These are phyloP conservation scores for Leccinum ochraceum DNA, from an alignment of 768 basidiomycete species.

Conservation along the genomic window DNA sequence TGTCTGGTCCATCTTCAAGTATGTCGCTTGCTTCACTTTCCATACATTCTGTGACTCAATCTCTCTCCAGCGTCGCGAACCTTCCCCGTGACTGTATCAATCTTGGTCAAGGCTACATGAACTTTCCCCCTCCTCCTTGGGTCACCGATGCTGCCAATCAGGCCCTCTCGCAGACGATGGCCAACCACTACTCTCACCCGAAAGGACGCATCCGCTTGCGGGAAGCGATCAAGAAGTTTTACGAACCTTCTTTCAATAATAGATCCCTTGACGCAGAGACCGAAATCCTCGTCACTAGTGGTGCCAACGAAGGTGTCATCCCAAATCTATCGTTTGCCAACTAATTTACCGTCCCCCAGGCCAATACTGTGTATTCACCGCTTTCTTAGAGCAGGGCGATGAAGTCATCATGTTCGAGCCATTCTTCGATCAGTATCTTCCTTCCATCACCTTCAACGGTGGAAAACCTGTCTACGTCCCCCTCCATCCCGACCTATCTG, in stretches of 20 bases:
- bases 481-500: constrained; percentile 76
- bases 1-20: constrained; percentile 95
- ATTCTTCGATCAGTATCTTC: constrained; percentile 95
- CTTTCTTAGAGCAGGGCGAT: constrained; percentile 89
- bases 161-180: constrained; percentile 59
- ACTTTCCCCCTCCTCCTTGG: constrained; percentile 84
- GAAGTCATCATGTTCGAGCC: constrained; percentile 99
- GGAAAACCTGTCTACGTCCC: constrained; percentile 94
- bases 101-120: constrained; percentile 95
- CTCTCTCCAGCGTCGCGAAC: constrained; percentile 66
- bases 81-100: constrained; percentile 93
- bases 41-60: not conserved
- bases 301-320: constrained; percentile 87
- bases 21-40: constrained; percentile 8
- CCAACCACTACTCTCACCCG: constrained; percentile 91
- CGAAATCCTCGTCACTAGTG: constrained; percentile 93
- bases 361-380: constrained; percentile 90
- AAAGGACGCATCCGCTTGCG: constrained; percentile 86
- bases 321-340: not conserved
- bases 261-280: constrained; percentile 78
- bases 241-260: constrained; percentile 62
- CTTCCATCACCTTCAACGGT: constrained; percentile 91
- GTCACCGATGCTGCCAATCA: constrained; percentile 70
- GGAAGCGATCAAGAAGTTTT: constrained; percentile 82
- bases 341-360: constrained; percentile 40